Percentiles rank a stretch among this genome's conserved stretches.
These are phyloP conservation scores for Claviceps africana DNA, from an alignment of 2,329 filamentous ascomycete genomes.

Conservation along the genomic window DNA sequence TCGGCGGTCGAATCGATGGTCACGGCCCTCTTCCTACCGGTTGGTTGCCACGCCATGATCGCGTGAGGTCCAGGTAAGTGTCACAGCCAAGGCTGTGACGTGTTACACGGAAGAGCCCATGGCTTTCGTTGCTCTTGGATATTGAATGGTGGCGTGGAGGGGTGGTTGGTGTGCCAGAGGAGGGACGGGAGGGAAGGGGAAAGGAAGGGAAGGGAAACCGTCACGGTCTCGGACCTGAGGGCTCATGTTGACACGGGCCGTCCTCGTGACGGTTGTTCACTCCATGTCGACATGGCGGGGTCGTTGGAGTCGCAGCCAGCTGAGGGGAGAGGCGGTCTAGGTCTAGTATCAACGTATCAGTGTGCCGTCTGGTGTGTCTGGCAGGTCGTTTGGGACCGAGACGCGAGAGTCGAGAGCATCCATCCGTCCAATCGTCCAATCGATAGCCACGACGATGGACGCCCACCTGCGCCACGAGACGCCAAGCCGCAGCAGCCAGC, in stretches of 20 bases:
- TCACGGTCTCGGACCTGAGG: not conserved
- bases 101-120: constrained; percentile 36
- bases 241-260: not conserved
- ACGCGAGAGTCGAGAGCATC: not conserved
- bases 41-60: constrained; percentile 39
- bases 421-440: too few relatives aligned
- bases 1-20: constrained; percentile 26
- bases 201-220: not conserved
- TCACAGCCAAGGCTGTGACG: constrained; percentile 41
- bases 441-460: too few relatives aligned
- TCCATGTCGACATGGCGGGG: not conserved
- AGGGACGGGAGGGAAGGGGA: not conserved
- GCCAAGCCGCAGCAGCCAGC: too few relatives aligned
- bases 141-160: not conserved
- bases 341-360: not conserved
- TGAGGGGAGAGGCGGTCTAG: not conserved
- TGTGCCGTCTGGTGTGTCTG: not conserved
- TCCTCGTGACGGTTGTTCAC: not conserved
- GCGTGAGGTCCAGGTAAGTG: constrained; percentile 21
- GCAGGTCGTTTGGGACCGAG: not conserved
- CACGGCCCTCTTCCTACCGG: constrained; percentile 33
- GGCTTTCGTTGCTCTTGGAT: not conserved
- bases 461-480: too few relatives aligned
- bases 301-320: not conserved
- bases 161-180: not conserved